phyloP scores from a whole-genome alignment of 306 rosid genomes.

The Vigna trinervia region DNA sequence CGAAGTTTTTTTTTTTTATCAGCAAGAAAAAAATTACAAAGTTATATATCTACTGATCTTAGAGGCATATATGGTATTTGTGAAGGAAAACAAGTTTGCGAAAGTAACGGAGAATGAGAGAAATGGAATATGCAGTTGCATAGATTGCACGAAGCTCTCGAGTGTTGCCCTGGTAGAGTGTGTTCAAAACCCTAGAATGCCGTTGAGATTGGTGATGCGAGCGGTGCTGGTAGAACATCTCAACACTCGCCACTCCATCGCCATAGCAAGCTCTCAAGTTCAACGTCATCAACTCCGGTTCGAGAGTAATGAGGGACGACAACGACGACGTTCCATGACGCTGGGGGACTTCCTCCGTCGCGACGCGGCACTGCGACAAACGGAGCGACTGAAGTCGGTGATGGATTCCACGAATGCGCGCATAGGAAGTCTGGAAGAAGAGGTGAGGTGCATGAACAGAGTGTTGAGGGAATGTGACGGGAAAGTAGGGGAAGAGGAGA shows the following conservation, averaged over 20 bases:
- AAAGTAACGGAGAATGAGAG: constrained; percentile 64
- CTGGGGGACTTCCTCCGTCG: constrained; percentile 63
- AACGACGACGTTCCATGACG: constrained; percentile 29
- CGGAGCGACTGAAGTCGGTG: constrained; percentile 51
- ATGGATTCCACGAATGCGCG: constrained; percentile 63
- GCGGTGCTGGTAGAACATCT: constrained; percentile 79
- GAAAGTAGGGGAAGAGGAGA: not conserved
- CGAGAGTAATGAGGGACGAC: not conserved
- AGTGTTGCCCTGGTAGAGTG: constrained; percentile 52
- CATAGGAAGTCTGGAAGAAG: constrained; percentile 57
- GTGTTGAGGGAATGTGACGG: constrained; percentile 40
- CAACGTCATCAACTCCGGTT: not conserved
- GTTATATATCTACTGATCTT: no score
- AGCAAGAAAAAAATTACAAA: no score
- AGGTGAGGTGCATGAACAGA: constrained; percentile 57
- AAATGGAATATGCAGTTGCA: constrained; percentile 56
- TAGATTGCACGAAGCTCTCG: constrained; percentile 72
- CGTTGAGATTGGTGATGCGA: constrained; percentile 66
- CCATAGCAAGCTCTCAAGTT: constrained; percentile 26
- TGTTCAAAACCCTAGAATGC: constrained; percentile 74
- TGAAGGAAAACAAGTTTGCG: constrained; percentile 54
- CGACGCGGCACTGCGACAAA: constrained; percentile 54
- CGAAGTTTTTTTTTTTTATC: not conserved
- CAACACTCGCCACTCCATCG: constrained; percentile 64
- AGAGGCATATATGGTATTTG: not conserved